Percentiles rank a stretch among this genome's conserved stretches.
These are phyloP conservation scores for Cardiospermum halicacabum DNA, from an alignment of 345 rosid genomes.

Conservation along the genomic window DNA sequence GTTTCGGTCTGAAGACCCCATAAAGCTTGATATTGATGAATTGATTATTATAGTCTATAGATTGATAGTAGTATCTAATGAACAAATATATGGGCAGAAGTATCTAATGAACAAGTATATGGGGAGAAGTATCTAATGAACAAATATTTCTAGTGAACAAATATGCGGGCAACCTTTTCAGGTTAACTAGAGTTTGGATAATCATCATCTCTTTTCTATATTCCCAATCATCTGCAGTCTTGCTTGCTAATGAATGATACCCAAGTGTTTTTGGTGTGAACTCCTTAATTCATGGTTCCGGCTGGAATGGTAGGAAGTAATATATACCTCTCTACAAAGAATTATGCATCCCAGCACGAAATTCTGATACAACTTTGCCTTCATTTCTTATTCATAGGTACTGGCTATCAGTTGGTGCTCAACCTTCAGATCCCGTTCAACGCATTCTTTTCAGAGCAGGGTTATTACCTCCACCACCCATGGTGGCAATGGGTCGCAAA, in stretches of 20 bases:
- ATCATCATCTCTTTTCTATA: background rate
- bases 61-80: background rate
- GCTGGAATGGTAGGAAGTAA: background rate
- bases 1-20: background rate
- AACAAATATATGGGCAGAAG: too few species aligned
- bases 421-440: constrained; percentile 34
- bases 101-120: too few species aligned
- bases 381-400: constrained; percentile 42
- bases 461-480: constrained; percentile 81
- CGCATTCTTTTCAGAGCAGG: constrained; percentile 62
- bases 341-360: background rate
- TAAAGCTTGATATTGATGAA: background rate
- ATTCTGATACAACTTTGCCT: background rate
- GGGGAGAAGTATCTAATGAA: too few species aligned
- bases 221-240: background rate
- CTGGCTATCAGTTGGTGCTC: constrained; percentile 97
- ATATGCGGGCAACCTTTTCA: too few species aligned
- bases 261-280: background rate
- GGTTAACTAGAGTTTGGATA: too few species aligned
- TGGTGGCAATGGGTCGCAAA: constrained; percentile 82
- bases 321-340: background rate
- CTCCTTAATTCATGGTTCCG: background rate
- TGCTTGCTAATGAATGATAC: background rate
- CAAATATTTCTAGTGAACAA: too few species aligned
- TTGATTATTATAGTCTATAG: background rate